Conservation (phyloP, 2,329 filamentous ascomycete genomes). For the Fusarium praegraminearum region DNA sequence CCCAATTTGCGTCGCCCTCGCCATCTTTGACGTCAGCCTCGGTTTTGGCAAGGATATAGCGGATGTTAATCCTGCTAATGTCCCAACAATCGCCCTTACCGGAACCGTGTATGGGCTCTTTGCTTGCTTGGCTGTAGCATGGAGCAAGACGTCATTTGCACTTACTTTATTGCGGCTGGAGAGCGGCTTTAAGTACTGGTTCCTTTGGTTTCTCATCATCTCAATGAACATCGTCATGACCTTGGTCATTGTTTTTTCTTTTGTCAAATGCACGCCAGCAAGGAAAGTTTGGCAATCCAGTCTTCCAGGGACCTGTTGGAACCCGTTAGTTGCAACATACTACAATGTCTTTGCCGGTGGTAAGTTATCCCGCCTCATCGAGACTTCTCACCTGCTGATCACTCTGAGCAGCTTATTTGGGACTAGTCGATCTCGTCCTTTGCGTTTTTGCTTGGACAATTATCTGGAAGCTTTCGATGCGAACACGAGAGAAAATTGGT, state of each 20-base stretch:
- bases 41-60: constrained; percentile 4
- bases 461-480: constrained; percentile 11
- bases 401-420: background rate
- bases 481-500: background rate
- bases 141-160: constrained; percentile 16
- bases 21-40: background rate
- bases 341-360: constrained; percentile 12
- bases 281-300: background rate
- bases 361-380: fast-evolving
- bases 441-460: constrained; percentile 5
- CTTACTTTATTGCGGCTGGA: background rate
- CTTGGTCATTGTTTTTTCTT: constrained; percentile 1
- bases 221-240: background rate
- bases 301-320: background rate
- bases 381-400: fast-evolving
- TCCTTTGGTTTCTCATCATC: constrained; percentile 7
- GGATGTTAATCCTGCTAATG: background rate
- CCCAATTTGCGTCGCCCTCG: background rate
- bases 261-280: background rate
- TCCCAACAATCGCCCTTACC: background rate
- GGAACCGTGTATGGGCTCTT: constrained; percentile 1
- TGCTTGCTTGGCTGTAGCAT: background rate
- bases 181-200: constrained; percentile 5
- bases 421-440: background rate
- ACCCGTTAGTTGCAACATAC: constrained; percentile 1